Conservation (phyloP, 169 alveolate genomes). For the Cryptosporidium sp. region DNA sequence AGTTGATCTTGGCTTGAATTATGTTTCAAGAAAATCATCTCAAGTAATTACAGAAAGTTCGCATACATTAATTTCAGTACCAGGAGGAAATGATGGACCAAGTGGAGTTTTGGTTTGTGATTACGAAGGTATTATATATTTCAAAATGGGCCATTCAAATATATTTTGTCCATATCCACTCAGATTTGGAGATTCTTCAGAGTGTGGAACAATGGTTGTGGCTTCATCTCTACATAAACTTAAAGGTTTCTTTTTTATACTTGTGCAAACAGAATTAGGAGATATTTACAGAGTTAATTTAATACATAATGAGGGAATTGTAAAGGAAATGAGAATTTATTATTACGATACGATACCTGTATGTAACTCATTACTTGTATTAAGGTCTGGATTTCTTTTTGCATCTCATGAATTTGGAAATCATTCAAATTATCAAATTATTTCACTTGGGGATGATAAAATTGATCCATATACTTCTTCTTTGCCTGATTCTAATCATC, state of each 20-base stretch:
- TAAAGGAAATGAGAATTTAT: slow-evolving; percentile 87
- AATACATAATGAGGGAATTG: slow-evolving; percentile 89
- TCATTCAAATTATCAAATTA: slow-evolving; percentile 89
- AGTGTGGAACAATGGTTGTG: slow-evolving; percentile 88
- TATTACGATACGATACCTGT: slow-evolving; percentile 98
- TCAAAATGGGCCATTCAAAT: slow-evolving; percentile 92
- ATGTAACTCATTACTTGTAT: slow-evolving; percentile 91
- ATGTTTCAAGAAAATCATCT: slow-evolving; percentile 94
- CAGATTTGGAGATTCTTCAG: slow-evolving; percentile 91
- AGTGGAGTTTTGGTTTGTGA: slow-evolving; percentile 98
- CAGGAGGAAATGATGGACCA: slow-evolving; percentile 97
- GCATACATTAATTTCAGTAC: slow-evolving; percentile 92
- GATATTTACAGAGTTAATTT: slow-evolving; percentile 90
- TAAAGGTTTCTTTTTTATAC: slow-evolving; percentile 92
- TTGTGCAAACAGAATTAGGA: slow-evolving; percentile 96
- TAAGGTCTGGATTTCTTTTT: slow-evolving; percentile 94
- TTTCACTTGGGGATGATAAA: slow-evolving; percentile 85
- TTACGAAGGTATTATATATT: slow-evolving; percentile 93
- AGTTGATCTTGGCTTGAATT: slow-evolving; percentile 99
- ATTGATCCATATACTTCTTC: slow-evolving; percentile 89
- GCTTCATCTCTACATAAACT: slow-evolving; percentile 92
- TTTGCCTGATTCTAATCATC: slow-evolving; percentile 85
- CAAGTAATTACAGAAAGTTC: slow-evolving; percentile 83
- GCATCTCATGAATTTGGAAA: slow-evolving; percentile 97
- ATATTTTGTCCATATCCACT: slow-evolving; percentile 93